Evolutionary conservation across 176 grass and related monocot genomes (phyloP).

Genomic region (Oryza australiensis): DNA sequence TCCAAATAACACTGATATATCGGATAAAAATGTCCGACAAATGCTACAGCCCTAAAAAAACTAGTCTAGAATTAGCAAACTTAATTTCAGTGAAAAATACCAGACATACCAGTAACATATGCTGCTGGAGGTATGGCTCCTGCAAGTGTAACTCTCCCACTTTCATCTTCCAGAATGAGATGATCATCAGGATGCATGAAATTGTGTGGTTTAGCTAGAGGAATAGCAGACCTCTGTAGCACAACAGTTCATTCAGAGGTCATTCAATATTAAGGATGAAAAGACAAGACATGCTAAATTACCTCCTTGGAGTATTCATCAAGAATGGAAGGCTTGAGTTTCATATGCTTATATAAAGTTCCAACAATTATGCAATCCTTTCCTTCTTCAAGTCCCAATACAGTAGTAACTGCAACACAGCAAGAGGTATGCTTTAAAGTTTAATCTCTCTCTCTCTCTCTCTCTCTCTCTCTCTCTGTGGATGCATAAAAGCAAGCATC

Average conservation of each 20-base stretch:
- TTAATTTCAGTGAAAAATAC: not conserved
- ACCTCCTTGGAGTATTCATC: conserved; percentile 99
- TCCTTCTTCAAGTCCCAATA: conserved; percentile 91
- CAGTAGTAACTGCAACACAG: conserved; percentile 71
- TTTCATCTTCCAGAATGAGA: conserved; percentile 99
- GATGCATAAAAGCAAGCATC: not conserved
- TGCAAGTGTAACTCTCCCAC: conserved; percentile 90
- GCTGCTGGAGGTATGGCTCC: conserved; percentile 62
- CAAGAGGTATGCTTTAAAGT: not conserved
- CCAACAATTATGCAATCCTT: conserved; percentile 92
- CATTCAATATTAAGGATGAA: not conserved
- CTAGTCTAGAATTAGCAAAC: not conserved
- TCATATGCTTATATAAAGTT: conserved; percentile 96
- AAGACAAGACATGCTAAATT: conserved; percentile 18
- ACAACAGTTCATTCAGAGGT: not conserved
- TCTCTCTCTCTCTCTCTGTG: not conserved
- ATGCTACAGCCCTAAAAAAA: not conserved
- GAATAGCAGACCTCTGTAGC: conserved; percentile 80
- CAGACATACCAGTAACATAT: conserved; percentile 77
- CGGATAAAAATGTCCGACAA: not conserved
- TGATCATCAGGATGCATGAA: conserved; percentile 95
- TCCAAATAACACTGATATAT: not conserved
- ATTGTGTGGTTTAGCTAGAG: conserved; percentile 94
- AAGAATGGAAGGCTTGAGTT: conserved; percentile 91
- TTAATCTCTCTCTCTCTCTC: not conserved